phyloP scores from a whole-genome alignment of 169 alveolate species.

The Plasmodium falciparum region DNA sequence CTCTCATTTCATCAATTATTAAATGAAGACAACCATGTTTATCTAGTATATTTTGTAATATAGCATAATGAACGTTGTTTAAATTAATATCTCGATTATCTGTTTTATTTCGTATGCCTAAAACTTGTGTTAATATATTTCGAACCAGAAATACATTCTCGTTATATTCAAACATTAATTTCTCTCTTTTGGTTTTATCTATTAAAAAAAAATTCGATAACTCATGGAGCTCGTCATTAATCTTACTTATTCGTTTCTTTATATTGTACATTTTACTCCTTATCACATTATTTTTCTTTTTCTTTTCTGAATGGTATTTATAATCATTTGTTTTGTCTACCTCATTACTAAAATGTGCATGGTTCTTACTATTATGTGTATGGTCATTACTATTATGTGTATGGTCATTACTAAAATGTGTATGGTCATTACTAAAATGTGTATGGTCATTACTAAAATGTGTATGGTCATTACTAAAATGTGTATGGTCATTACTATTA shows the following conservation, averaged over 20 bases:
- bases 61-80: conserved; percentile 52
- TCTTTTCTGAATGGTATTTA: not conserved
- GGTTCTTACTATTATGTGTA: no score
- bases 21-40: conserved; percentile 39
- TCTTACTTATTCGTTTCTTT: conserved; percentile 26
- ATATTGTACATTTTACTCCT: conserved; percentile 23
- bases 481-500: no score
- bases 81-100: conserved; percentile 9
- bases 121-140: conserved; percentile 43
- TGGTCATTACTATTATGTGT: not conserved
- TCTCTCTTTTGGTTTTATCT: conserved; percentile 47
- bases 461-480: not conserved
- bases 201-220: conserved; percentile 40
- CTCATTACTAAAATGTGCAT: no score
- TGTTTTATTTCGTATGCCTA: conserved; percentile 31
- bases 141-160: conserved; percentile 41
- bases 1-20: conserved; percentile 57
- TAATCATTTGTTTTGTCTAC: not conserved
- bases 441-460: not conserved
- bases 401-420: not conserved
- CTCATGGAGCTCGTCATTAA: conserved; percentile 40
- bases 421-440: no score
- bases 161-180: conserved; percentile 18
- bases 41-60: conserved; percentile 29
- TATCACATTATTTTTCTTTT: conserved; percentile 11